Conservation (phyloP, 78 protist species). For the Dictyostelium capitatum region DNA sequence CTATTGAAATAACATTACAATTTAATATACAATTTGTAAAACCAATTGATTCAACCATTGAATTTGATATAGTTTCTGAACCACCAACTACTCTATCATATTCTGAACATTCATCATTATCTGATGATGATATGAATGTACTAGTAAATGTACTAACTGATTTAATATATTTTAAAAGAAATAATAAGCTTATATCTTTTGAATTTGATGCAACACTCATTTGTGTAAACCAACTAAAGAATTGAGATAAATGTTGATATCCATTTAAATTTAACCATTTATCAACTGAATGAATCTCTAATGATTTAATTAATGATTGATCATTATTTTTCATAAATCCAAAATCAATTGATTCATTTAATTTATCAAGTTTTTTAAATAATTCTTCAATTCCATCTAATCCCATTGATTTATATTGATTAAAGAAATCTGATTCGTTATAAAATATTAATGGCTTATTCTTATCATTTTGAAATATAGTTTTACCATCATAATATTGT, state of each 20-base stretch:
- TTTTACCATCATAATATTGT: slow-evolving; percentile 47
- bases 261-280: not conserved
- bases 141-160: not conserved
- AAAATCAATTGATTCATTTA: not conserved
- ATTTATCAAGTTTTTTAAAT: not conserved
- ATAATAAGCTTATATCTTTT: not conserved
- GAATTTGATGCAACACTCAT: not conserved
- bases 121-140: not conserved
- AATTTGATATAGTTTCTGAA: not conserved
- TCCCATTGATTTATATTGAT: not conserved
- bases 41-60: not conserved
- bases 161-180: not conserved
- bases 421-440: not conserved
- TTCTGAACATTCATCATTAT: not conserved
- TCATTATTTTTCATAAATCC: not conserved
- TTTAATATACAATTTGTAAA: not conserved
- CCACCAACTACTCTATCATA: not conserved
- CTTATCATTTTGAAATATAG: not conserved
- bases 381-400: not conserved
- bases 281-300: not conserved
- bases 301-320: not conserved
- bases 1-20: not conserved
- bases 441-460: not conserved
- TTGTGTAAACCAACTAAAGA: not conserved
- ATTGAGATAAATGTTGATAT: not conserved